phyloP scores from a whole-genome alignment of 2,329 filamentous ascomycete species.

The Rachicladosporium sp. region DNA sequence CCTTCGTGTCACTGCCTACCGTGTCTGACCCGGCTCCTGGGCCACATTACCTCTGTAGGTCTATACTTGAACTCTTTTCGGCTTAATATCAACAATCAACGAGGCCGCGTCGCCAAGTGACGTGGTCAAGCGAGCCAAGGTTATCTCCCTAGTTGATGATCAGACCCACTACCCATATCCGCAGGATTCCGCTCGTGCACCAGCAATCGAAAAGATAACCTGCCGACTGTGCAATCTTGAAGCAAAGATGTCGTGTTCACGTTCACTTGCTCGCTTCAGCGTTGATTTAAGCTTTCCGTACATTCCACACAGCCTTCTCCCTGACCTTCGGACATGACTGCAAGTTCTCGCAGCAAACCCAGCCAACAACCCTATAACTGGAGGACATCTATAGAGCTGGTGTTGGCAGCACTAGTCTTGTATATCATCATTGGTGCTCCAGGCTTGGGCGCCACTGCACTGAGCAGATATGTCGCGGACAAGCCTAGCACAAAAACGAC shows the following conservation, averaged over 20 bases:
- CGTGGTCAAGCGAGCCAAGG: too few relatives aligned
- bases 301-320: neutral
- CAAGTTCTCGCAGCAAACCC: neutral
- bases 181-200: too few relatives aligned
- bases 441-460: slow-evolving; percentile 8
- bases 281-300: neutral
- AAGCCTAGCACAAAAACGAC: slow-evolving; percentile 6
- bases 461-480: neutral
- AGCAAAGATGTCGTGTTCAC: neutral
- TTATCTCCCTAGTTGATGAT: too few relatives aligned
- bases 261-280: neutral
- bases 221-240: too few relatives aligned
- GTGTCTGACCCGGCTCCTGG: too few relatives aligned
- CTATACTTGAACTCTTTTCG: too few relatives aligned
- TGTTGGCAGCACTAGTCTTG: slow-evolving; percentile 18
- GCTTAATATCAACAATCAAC: too few relatives aligned
- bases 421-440: slow-evolving; percentile 22
- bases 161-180: too few relatives aligned
- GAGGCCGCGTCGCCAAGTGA: too few relatives aligned
- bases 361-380: slow-evolving; percentile 9
- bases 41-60: too few relatives aligned
- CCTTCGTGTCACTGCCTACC: too few relatives aligned
- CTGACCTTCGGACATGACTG: neutral
- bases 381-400: slow-evolving; percentile 21
- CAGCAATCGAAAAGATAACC: too few relatives aligned